phyloP scores from a whole-genome alignment of 306 rosid genomes.

The Prunus armeniaca region DNA sequence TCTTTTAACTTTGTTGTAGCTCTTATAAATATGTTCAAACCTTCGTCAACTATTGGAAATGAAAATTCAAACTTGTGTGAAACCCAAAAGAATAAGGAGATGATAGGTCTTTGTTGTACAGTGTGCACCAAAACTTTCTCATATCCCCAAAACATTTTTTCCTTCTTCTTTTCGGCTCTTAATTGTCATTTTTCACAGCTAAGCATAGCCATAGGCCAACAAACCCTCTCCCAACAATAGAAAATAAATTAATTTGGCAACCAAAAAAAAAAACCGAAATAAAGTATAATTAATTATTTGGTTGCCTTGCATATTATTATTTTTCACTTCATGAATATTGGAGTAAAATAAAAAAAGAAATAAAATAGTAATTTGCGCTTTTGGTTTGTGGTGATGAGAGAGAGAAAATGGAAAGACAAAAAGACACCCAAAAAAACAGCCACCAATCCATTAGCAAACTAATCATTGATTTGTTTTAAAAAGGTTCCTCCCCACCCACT shows the following conservation, averaged over 20 bases:
- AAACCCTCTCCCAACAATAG: neutral
- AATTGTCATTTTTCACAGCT: neutral
- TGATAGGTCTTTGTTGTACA: neutral
- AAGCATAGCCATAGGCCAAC: neutral
- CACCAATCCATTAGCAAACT: neutral
- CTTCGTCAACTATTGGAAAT: neutral
- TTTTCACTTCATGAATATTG: neutral
- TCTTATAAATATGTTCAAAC: neutral
- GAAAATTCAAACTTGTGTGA: neutral
- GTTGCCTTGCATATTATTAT: neutral
- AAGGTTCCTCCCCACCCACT: neutral
- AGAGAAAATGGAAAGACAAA: neutral
- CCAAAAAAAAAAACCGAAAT: neutral
- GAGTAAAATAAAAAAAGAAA: too few species aligned
- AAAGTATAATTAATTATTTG: neutral
- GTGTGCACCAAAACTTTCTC: constrained; percentile 2
- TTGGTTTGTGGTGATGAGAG: neutral
- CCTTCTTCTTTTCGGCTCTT: neutral
- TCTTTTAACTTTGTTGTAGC: too few species aligned
- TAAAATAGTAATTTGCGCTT: neutral
- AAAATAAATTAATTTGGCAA: too few species aligned
- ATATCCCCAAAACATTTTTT: neutral
- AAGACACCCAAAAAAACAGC: neutral
- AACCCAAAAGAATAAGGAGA: neutral
- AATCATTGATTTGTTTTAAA: neutral